Evolutionary conservation across 2,329 filamentous ascomycete genomes (phyloP).

Genomic region (Pseudocercospora pini-densiflorae): DNA sequence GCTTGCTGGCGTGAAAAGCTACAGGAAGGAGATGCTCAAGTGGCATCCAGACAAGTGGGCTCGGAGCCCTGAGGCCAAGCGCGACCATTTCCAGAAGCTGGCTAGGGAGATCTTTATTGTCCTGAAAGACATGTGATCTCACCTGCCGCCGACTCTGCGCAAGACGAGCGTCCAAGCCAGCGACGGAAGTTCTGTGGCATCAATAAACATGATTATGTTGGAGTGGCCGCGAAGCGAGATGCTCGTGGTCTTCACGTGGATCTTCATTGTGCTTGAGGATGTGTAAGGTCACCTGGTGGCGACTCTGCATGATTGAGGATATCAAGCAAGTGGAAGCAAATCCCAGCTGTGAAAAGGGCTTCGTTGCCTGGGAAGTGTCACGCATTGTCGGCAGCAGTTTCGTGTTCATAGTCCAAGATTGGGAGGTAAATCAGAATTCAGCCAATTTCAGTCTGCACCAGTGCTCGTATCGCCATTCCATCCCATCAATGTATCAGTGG

Average conservation of each 20-base stretch:
- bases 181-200: background rate
- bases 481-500: background rate
- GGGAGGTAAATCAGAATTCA: slow-evolving; percentile 18
- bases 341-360: no score
- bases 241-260: background rate
- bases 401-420: background rate
- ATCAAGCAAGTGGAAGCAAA: no score
- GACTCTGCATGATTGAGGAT: no score
- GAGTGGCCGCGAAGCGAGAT: no score
- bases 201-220: no score
- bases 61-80: background rate
- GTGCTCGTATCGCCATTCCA: background rate
- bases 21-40: slow-evolving; percentile 1
- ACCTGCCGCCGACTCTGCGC: background rate
- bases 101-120: slow-evolving; percentile 23
- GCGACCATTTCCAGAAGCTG: slow-evolving; percentile 16
- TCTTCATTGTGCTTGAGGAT: no score
- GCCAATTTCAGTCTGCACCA: slow-evolving; percentile 17
- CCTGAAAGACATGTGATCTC: slow-evolving; percentile 8
- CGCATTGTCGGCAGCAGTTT: no score
- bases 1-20: background rate
- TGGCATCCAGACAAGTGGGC: slow-evolving; percentile 21
- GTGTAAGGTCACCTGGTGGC: no score
- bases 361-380: no score
- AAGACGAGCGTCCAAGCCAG: background rate